Evolutionary conservation across 2,329 filamentous ascomycete species (phyloP).

Genomic region (Aspergillus chevalieri): DNA sequence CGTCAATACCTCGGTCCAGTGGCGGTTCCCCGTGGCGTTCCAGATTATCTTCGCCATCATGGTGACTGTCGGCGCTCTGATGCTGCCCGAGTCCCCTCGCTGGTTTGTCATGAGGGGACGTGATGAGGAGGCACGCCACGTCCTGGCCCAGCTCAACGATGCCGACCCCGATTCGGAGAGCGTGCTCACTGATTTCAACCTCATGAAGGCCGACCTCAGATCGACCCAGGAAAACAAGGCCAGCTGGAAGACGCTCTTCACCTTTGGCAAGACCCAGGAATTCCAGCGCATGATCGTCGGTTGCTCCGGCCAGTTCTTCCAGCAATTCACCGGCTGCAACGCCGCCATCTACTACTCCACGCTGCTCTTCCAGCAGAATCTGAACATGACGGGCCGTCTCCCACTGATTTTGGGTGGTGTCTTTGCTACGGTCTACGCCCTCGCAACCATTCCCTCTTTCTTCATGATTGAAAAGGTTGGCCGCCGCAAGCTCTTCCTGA

Average conservation of each 20-base stretch:
- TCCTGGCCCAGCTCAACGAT: slow-evolving; percentile 44
- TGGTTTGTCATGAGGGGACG: slow-evolving; percentile 49
- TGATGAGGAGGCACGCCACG: slow-evolving; percentile 41
- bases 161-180: slow-evolving; percentile 30
- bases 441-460: slow-evolving; percentile 23
- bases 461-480: slow-evolving; percentile 34
- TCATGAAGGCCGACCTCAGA: slow-evolving; percentile 44
- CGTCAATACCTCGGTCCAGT: slow-evolving; percentile 28
- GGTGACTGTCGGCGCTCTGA: slow-evolving; percentile 14
- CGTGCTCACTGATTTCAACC: slow-evolving; percentile 24
- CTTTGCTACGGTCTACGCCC: slow-evolving; percentile 22
- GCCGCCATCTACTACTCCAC: slow-evolving; percentile 41
- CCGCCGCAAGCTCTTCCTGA: slow-evolving; percentile 31
- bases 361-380: slow-evolving; percentile 39
- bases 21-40: slow-evolving; percentile 44
- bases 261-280: slow-evolving; percentile 25
- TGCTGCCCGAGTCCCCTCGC: slow-evolving; percentile 49
- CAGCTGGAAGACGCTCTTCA: slow-evolving; percentile 21
- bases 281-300: slow-evolving; percentile 27
- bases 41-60: slow-evolving; percentile 39
- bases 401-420: slow-evolving; percentile 23
- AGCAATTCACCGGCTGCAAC: slow-evolving; percentile 43
- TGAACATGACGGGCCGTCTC: slow-evolving; percentile 17
- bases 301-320: slow-evolving; percentile 31
- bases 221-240: slow-evolving; percentile 27